These are phyloP conservation scores for Oryza coarctata DNA, from an alignment of 176 grass and related monocot species.

Conservation along the genomic window DNA sequence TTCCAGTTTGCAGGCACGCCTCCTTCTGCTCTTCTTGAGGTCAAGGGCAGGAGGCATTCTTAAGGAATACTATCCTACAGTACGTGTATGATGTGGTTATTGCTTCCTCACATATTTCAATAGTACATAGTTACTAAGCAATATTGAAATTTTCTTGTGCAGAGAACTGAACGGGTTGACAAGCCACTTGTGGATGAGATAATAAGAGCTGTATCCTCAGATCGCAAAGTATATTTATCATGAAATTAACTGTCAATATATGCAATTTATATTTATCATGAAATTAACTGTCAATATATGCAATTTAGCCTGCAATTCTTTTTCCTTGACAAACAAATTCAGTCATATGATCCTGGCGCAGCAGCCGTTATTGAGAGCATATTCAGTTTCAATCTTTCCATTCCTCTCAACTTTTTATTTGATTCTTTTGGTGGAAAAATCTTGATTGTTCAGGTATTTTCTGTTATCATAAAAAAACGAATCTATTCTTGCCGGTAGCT, in stretches of 20 bases:
- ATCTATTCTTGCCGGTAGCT: slow-evolving; percentile 24
- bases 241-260: background rate
- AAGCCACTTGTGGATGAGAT: slow-evolving; percentile 66
- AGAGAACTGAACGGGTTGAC: slow-evolving; percentile 82
- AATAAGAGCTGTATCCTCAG: slow-evolving; percentile 90
- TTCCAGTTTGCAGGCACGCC: slow-evolving; percentile 57
- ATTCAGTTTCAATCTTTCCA: slow-evolving; percentile 78
- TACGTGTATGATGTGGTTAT: slow-evolving; percentile 44
- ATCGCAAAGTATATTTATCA: slow-evolving; percentile 29
- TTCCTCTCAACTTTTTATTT: slow-evolving; percentile 90
- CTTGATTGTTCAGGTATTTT: slow-evolving; percentile 72
- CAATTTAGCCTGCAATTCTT: background rate
- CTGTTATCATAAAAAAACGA: background rate
- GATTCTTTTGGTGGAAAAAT: slow-evolving; percentile 83
- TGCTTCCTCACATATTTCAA: slow-evolving; percentile 17
- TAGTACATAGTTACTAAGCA: slow-evolving; percentile 14
- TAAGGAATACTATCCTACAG: slow-evolving; percentile 77
- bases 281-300: slow-evolving; percentile 9
- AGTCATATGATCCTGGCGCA: slow-evolving; percentile 99
- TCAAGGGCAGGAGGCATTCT: slow-evolving; percentile 67
- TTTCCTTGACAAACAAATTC: slow-evolving; percentile 61
- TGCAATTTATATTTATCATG: slow-evolving; percentile 27
- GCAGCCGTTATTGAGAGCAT: slow-evolving; percentile 66
- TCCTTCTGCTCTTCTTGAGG: slow-evolving; percentile 86
- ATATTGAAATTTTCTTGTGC: slow-evolving; percentile 28